Evolutionary conservation across 331 rosid genomes (phyloP), one percentile per base, ranked within the genome.

Genomic region (Arachis monticola): DNA sequence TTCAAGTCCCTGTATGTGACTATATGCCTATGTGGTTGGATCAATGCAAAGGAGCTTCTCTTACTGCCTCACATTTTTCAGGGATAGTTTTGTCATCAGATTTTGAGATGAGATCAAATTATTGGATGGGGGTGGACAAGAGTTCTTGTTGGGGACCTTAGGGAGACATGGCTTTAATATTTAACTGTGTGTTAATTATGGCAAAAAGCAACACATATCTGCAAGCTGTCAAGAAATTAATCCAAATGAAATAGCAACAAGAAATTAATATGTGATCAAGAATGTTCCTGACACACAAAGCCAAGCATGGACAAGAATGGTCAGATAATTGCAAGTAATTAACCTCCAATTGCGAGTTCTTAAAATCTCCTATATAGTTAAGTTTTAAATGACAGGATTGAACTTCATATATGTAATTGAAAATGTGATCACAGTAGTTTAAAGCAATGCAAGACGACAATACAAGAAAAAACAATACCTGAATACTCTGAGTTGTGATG

Each of bases 81-180:
- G 61, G 85, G 82, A 38, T 58, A 79, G 72, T 30, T 27, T 82
- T 61, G 86, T 74, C 82, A 58, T 64, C 1, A 30, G 57, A 45
- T 60, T 61, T 45, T 30, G 48, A 41, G 72, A 63, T 73, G 56
- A 61, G 56, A 50, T 80, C 45, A 51, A 60, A 77, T 70, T 35
- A 67, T 60, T 55, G 75, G 56, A 77, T 5, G 47, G 8, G 17
- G 8, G 52, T 30, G 50, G 11, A 10, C 17, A 56, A 52, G 41
- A 58, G 58, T 11, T 10, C 9, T 69, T 11, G 41, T 32, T 56
- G 55, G 77, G 73, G 74, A 53, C 84, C 73, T 80, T 10, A 1
- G 7, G 56, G 73, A 63, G 57, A 77, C 50, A 79, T 46, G 12
- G 57, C 48, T 44, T 22, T 10, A 57, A 27, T 66, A 55, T 47